Base-by-base conservation (phyloP, 106 monocot genomes). In the Apostasia shenzhenica region DNA sequence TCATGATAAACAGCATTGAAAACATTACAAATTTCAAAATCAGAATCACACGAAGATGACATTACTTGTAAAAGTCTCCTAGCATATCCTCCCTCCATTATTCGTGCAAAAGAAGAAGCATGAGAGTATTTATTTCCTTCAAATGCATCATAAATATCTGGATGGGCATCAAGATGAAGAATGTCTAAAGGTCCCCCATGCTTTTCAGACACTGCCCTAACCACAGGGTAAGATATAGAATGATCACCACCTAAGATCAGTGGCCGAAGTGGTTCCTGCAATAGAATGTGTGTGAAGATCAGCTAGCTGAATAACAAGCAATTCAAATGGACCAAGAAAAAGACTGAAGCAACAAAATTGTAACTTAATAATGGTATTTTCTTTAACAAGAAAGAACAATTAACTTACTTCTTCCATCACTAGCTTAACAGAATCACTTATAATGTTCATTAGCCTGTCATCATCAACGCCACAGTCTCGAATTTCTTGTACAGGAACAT, bases 41-140 rank as follows among this genome's bases (percentile, higher is more conserved):
- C 26, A 26, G 26, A 26, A 26, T 26, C 5, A 51, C 3, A 40
- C 61, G 55, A 11, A 55, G 1, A 48, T 3, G 48, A 42, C 4
- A 40, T 67, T 80, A 92, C 95, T 63, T 97, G 95, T 48, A 97
- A 75, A 73, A 97, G 87, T 5, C 95, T 75, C 61, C 95, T 89
- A 41, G 92, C 95, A 81, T 97, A 83, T 65, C 92, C 92, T 53
- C 95, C 95, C 55, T 97, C 95, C 95, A 97, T 92, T 75, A 97
- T 97, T 55, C 95, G 71, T 55, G 95, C 95, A 83, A 97, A 97
- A 41, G 95, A 92, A 67, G 95, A 97, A 64, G 95, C 95, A 79
- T 97, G 95, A 5, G 95, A 97, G 61, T 97, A 97, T 59, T 61
- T 85, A 61, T 97, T 97, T 71, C 95, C 95, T 79, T 97, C 95